phyloP scores from a whole-genome alignment of 208 protist genomes.

The Crithidia sp. region DNA sequence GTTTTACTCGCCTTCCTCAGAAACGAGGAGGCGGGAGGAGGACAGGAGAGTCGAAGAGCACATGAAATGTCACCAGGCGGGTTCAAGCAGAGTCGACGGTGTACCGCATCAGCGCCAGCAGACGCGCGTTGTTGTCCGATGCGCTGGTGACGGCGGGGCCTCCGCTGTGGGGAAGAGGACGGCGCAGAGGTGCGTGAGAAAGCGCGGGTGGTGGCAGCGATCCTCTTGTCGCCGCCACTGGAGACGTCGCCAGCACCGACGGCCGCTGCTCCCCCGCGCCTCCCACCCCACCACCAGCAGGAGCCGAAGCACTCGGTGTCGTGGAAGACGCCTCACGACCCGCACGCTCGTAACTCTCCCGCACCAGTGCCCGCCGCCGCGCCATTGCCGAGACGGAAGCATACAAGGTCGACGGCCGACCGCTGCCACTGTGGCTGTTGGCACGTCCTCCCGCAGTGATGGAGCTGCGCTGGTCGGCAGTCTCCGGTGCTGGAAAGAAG shows the following conservation, averaged over 20 bases:
- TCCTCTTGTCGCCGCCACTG: too few species aligned
- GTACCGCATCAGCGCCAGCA: constrained; percentile 17
- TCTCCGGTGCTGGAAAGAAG: constrained; percentile 9
- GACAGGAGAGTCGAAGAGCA: too few species aligned
- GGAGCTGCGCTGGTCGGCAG: not conserved
- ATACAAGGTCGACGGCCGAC: constrained; percentile 10
- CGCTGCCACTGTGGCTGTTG: not conserved
- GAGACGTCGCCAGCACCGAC: too few species aligned
- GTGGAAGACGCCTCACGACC: not conserved
- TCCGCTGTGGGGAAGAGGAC: not conserved
- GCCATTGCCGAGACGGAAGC: constrained; percentile 11
- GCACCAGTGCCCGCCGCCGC: constrained; percentile 23
- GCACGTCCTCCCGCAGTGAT: too few species aligned
- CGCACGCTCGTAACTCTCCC: constrained; percentile 13
- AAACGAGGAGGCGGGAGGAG: too few species aligned
- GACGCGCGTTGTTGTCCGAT: not conserved
- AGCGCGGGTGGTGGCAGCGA: not conserved
- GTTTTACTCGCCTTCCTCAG: too few species aligned
- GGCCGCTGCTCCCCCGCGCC: too few species aligned
- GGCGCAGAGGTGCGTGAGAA: not conserved
- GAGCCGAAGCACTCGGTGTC: not conserved
- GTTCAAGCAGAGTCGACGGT: constrained; percentile 10
- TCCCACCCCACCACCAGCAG: not conserved
- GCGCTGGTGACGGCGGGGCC: not conserved
- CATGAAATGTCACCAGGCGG: too few species aligned